A percentile compares a stretch with the other conserved stretches of the same genome.
Evolutionary conservation across 768 basidiomycete species (phyloP).

Genomic region (Mycena chlorophos): DNA sequence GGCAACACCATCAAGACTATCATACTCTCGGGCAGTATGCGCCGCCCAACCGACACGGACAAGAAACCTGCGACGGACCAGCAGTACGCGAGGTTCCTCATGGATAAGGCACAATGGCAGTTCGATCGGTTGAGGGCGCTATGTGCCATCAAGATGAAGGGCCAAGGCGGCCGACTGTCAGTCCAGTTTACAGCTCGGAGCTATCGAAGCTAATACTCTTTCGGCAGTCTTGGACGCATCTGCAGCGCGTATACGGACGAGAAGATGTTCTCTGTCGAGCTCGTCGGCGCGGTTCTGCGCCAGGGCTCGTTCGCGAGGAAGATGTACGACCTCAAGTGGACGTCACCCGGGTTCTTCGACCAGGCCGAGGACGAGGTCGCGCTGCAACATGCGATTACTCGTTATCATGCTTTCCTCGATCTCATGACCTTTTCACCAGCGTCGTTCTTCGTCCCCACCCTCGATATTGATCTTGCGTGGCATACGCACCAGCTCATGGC

Average conservation of each 20-base stretch:
- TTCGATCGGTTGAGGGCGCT: slow-evolving; percentile 14
- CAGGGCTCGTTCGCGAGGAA: slow-evolving; percentile 57
- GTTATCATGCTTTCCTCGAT: slow-evolving; percentile 69
- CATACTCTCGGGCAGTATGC: slow-evolving; percentile 10
- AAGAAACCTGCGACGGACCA: slow-evolving; percentile 6
- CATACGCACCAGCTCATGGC: slow-evolving; percentile 69
- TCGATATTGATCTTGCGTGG: slow-evolving; percentile 77
- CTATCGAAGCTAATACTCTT: neutral
- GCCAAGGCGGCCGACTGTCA: slow-evolving; percentile 26
- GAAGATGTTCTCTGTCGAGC: slow-evolving; percentile 54
- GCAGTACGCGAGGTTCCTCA: slow-evolving; percentile 11
- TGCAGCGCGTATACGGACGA: slow-evolving; percentile 53
- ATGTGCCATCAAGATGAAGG: slow-evolving; percentile 17
- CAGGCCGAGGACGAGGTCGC: slow-evolving; percentile 36
- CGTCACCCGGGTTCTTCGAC: slow-evolving; percentile 42
- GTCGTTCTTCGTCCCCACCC: slow-evolving; percentile 54
- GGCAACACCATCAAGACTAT: slow-evolving; percentile 29
- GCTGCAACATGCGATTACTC: slow-evolving; percentile 36
- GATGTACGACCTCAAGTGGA: slow-evolving; percentile 56
- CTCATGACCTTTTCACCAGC: slow-evolving; percentile 45
- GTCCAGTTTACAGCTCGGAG: neutral
- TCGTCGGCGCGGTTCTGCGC: slow-evolving; percentile 58
- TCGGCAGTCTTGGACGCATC: slow-evolving; percentile 40
- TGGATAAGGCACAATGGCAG: slow-evolving; percentile 24
- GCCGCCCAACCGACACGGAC: slow-evolving; percentile 4